Percentiles rank a stretch among this genome's conserved stretches.
phyloP scores from a whole-genome alignment of 352 stramenopile genomes.

The Globisporangium uncinulatum region DNA sequence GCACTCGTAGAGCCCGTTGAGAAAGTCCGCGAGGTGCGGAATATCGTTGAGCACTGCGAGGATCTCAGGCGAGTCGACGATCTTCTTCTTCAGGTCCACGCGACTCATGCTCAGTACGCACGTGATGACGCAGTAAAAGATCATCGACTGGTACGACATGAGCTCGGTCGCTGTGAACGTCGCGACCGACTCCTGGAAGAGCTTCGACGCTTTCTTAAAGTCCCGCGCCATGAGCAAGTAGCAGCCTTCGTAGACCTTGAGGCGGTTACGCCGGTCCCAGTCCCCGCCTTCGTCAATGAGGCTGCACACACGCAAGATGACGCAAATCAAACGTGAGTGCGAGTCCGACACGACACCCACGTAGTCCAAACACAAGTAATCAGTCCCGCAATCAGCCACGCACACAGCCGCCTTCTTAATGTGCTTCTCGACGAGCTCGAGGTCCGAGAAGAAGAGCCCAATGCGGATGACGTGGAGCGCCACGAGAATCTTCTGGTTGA shows the following conservation, averaged over 20 bases:
- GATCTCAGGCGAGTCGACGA: constrained; percentile 97
- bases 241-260: constrained; percentile 98
- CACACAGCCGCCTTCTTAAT: constrained; percentile 86
- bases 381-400: constrained; percentile 9
- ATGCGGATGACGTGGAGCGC: constrained; percentile 92
- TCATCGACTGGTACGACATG: constrained; percentile 96
- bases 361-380: too few species aligned
- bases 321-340: too few species aligned
- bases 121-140: constrained; percentile 96
- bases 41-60: constrained; percentile 86
- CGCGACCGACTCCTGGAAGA: constrained; percentile 96
- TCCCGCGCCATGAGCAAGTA: constrained; percentile 92
- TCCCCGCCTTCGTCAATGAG: constrained; percentile 95
- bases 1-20: constrained; percentile 97
- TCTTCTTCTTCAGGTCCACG: constrained; percentile 96
- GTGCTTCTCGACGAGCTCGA: constrained; percentile 77
- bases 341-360: too few species aligned
- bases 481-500: constrained; percentile 98
- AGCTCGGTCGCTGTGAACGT: constrained; percentile 98
- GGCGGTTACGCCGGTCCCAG: constrained; percentile 98
- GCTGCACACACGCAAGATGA: constrained; percentile 13
- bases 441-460: constrained; percentile 84
- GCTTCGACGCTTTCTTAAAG: constrained; percentile 89
- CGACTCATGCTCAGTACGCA: constrained; percentile 92
- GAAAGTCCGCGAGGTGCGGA: constrained; percentile 71